Conservation (phyloP, 1,284 basidiomycete species). For the Fomitopsis betulina region DNA sequence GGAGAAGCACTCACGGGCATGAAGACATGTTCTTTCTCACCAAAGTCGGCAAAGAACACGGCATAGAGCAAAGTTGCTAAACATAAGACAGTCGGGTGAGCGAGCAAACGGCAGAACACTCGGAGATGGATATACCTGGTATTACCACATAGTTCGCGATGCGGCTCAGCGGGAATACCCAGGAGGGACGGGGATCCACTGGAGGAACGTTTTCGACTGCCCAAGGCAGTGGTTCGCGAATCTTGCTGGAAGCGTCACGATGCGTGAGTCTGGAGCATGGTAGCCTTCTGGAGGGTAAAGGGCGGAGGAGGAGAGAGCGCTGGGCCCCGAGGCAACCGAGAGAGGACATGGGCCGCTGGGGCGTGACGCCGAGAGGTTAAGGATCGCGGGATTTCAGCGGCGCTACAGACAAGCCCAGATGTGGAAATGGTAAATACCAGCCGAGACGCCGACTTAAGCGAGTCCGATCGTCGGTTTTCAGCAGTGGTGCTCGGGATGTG, state of each 20-base stretch:
- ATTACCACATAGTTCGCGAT: slow-evolving; percentile 25
- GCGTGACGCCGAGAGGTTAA: background rate
- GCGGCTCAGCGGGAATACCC: slow-evolving; percentile 20
- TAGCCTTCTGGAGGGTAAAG: background rate
- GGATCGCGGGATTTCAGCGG: background rate
- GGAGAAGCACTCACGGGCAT: slow-evolving; percentile 46
- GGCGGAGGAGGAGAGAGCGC: background rate
- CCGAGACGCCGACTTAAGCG: background rate
- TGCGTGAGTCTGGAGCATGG: background rate
- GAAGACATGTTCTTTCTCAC: slow-evolving; percentile 66
- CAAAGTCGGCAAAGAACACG: slow-evolving; percentile 63
- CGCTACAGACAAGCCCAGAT: background rate
- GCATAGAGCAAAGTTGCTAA: slow-evolving; percentile 50
- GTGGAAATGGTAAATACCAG: background rate
- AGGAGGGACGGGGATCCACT: slow-evolving; percentile 18
- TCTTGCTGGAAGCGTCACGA: slow-evolving; percentile 3
- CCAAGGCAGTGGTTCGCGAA: slow-evolving; percentile 7
- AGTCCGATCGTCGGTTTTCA: slow-evolving; percentile 1
- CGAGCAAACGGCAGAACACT: background rate
- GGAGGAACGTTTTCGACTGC: slow-evolving; percentile 12
- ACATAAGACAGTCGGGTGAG: slow-evolving; percentile 1
- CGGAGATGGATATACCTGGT: slow-evolving; percentile 16
- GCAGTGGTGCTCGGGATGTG: background rate
- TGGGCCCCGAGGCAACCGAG: background rate
- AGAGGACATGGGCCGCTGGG: background rate